Conservation (phyloP, 2,329 filamentous ascomycete species). For the Diplodia intermedia region DNA sequence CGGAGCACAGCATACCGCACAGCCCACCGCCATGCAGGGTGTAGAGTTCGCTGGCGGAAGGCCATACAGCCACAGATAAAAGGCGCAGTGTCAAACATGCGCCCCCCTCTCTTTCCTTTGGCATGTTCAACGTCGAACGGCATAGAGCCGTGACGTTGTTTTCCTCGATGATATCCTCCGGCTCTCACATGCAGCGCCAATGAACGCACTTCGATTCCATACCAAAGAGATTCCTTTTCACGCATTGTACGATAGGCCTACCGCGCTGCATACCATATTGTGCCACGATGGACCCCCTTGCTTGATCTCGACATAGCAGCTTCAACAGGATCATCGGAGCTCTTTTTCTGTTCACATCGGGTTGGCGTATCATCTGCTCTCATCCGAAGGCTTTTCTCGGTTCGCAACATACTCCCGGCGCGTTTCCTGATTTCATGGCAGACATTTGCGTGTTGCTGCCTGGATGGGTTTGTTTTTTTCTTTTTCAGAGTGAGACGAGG, state of each 20-base stretch:
- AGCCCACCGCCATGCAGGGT: constrained; percentile 57
- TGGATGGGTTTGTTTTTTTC: constrained; percentile 2
- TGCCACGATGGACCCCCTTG: constrained; percentile 5
- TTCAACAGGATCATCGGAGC: constrained; percentile 10
- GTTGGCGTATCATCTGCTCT: constrained; percentile 25
- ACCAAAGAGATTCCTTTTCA: constrained; percentile 27
- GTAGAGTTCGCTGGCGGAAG: constrained; percentile 54
- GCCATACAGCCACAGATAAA: constrained; percentile 38
- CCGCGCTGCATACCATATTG: constrained; percentile 22
- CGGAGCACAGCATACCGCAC: constrained; percentile 36
- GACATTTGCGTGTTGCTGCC: constrained; percentile 11
- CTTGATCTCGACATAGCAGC: constrained; percentile 24
- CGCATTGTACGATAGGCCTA: constrained; percentile 33
- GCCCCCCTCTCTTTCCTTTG: neutral
- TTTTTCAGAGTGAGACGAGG: constrained; percentile 14
- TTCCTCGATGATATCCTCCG: constrained; percentile 16
- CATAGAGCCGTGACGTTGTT: neutral
- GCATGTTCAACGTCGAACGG: constrained; percentile 6
- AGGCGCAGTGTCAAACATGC: no score
- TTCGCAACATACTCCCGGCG: constrained; percentile 15
- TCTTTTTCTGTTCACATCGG: constrained; percentile 25
- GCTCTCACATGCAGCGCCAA: constrained; percentile 10
- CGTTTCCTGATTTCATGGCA: constrained; percentile 5
- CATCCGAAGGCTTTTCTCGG: constrained; percentile 15
- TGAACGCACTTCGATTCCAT: constrained; percentile 15